A percentile compares a stretch with the other conserved stretches of the same genome.
phyloP scores from a whole-genome alignment of 768 basidiomycete species.

The Xerocomus brunneocitrinus region DNA sequence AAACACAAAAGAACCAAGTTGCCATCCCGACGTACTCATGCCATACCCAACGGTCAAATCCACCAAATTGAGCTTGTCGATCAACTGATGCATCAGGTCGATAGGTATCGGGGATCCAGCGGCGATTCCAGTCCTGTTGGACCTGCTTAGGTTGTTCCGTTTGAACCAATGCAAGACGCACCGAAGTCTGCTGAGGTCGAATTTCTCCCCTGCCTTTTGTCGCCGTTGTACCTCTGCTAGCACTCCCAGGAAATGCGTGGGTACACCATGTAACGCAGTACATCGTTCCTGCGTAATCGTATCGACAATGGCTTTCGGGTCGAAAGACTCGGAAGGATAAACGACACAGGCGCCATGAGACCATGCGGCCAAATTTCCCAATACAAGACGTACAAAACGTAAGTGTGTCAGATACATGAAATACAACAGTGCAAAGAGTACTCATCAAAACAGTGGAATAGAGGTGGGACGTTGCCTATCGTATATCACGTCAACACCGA shows the following conservation, averaged over 20 bases:
- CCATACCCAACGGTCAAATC: slow-evolving; percentile 80
- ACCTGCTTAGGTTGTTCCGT: background rate
- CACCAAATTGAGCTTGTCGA: slow-evolving; percentile 57
- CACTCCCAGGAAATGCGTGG: slow-evolving; percentile 79
- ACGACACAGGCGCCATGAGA: slow-evolving; percentile 68
- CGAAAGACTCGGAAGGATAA: slow-evolving; percentile 63
- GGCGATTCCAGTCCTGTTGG: slow-evolving; percentile 70
- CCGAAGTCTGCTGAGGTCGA: slow-evolving; percentile 55
- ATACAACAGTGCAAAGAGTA: slow-evolving; percentile 21
- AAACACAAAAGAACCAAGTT: background rate
- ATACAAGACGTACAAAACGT: slow-evolving; percentile 55
- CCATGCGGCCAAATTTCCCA: slow-evolving; percentile 80
- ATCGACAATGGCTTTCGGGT: slow-evolving; percentile 65
- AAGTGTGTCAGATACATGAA: slow-evolving; percentile 10
- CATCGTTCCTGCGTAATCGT: slow-evolving; percentile 65
- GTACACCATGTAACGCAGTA: slow-evolving; percentile 79
- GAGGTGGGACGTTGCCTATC: slow-evolving; percentile 74
- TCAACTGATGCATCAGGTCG: slow-evolving; percentile 71
- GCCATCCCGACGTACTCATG: slow-evolving; percentile 60
- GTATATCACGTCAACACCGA: slow-evolving; percentile 1
- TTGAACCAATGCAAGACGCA: slow-evolving; percentile 23
- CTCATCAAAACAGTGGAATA: slow-evolving; percentile 91
- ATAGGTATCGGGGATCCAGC: slow-evolving; percentile 78
- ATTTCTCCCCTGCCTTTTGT: slow-evolving; percentile 37
- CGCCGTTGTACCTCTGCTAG: slow-evolving; percentile 61